These are phyloP conservation scores for Penicillium canescens DNA, from an alignment of 495 filamentous ascomycete genomes.

Conservation along the genomic window DNA sequence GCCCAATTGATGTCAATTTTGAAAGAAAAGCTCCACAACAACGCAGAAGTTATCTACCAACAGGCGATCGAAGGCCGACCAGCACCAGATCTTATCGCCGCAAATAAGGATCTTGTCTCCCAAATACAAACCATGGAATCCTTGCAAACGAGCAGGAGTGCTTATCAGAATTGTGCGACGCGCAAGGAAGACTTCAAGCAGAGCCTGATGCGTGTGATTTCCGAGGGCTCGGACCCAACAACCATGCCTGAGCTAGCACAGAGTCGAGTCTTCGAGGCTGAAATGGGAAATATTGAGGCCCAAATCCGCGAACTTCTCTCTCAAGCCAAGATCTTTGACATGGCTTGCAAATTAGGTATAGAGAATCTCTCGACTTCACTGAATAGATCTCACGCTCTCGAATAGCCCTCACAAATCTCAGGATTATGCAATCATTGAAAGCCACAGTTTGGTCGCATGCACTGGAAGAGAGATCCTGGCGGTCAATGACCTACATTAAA, in stretches of 20 bases:
- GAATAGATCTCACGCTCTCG: too few relatives aligned
- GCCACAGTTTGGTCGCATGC: not conserved
- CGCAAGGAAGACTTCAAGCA: slow-evolving; percentile 33
- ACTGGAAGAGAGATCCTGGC: not conserved
- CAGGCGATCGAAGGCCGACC: slow-evolving; percentile 37
- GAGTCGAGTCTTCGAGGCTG: slow-evolving; percentile 31
- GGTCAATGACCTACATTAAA: not conserved
- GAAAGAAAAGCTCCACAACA: slow-evolving; percentile 28
- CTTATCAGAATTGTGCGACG: slow-evolving; percentile 22
- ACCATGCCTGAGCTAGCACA: slow-evolving; percentile 34
- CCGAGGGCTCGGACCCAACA: slow-evolving; percentile 33
- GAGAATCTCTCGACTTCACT: not conserved
- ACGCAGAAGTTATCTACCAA: slow-evolving; percentile 38
- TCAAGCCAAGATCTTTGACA: slow-evolving; percentile 17
- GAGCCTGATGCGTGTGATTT: slow-evolving; percentile 31
- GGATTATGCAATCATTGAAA: slow-evolving; percentile 24
- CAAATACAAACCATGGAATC: slow-evolving; percentile 35
- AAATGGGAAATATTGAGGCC: slow-evolving; percentile 31
- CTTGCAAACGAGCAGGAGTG: slow-evolving; percentile 26
- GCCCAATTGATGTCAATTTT: slow-evolving; percentile 20
- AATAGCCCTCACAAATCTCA: too few relatives aligned
- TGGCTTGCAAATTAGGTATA: not conserved
- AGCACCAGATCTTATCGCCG: slow-evolving; percentile 33
- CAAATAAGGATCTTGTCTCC: slow-evolving; percentile 32
- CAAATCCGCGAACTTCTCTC: slow-evolving; percentile 31